Conservation (phyloP, 2,329 filamentous ascomycete species). For the Sporothrix mexicana region DNA sequence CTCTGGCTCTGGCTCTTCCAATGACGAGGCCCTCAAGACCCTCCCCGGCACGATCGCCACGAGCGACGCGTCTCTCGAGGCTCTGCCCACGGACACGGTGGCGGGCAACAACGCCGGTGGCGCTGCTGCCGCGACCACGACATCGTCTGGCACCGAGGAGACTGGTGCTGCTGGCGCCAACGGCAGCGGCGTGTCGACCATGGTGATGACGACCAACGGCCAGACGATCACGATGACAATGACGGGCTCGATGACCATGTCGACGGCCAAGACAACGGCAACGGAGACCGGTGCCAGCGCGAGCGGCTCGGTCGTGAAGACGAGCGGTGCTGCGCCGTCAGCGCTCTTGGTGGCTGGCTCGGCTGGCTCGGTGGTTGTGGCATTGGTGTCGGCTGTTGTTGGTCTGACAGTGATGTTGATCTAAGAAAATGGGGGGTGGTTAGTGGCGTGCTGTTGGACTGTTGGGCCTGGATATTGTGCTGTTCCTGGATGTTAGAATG, state of each 20-base stretch:
- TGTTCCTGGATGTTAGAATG: background rate
- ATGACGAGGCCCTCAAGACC: slow-evolving; percentile 27
- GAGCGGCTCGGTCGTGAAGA: background rate
- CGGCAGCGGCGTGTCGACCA: slow-evolving; percentile 34
- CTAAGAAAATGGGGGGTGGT: background rate
- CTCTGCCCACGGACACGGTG: slow-evolving; percentile 33
- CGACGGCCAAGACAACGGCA: slow-evolving; percentile 24
- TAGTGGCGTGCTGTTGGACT: background rate
- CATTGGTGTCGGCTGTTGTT: slow-evolving; percentile 6
- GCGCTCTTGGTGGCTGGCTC: slow-evolving; percentile 8
- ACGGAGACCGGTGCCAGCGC: slow-evolving; percentile 23
- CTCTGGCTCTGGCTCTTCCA: slow-evolving; percentile 1
- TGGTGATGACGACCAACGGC: slow-evolving; percentile 36
- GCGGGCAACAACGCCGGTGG: background rate
- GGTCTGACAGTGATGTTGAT: slow-evolving; percentile 26
- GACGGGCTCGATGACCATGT: slow-evolving; percentile 31
- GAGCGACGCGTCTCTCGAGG: slow-evolving; percentile 21
- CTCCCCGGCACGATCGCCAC: slow-evolving; percentile 32
- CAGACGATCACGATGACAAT: slow-evolving; percentile 34
- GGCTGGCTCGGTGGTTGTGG: slow-evolving; percentile 1
- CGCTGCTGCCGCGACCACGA: background rate
- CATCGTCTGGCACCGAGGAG: background rate
- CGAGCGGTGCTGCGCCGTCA: slow-evolving; percentile 13
- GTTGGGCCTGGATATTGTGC: background rate
- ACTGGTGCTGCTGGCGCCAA: background rate